These are phyloP conservation scores for Xylaria sp. DNA, from an alignment of 2,329 filamentous ascomycete genomes.

Conservation along the genomic window DNA sequence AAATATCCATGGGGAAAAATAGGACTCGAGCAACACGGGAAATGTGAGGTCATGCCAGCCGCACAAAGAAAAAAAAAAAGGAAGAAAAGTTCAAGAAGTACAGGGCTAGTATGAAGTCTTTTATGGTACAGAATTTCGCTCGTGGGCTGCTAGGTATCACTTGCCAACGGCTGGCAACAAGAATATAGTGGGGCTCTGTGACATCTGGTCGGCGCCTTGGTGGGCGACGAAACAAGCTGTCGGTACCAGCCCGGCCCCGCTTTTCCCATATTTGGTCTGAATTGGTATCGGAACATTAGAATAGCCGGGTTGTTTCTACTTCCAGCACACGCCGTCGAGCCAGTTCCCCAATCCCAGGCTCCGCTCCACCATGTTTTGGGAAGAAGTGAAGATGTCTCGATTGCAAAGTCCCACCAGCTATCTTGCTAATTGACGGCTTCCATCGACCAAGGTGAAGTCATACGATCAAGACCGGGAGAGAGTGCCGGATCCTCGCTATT, in stretches of 20 bases:
- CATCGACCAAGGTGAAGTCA: neutral
- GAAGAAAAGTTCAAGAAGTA: constrained; percentile 16
- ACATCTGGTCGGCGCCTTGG: neutral
- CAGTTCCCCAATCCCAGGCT: too few species aligned
- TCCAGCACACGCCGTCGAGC: too few species aligned
- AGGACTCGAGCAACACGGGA: constrained; percentile 81
- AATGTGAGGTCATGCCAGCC: constrained; percentile 74
- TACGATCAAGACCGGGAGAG: neutral
- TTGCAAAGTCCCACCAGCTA: neutral
- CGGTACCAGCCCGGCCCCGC: neutral
- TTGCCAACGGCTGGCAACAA: neutral
- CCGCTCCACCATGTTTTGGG: neutral
- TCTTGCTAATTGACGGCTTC: neutral
- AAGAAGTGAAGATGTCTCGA: too few species aligned
- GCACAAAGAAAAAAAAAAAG: constrained; percentile 69
- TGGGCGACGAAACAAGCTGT: neutral
- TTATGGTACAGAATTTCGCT: constrained; percentile 12
- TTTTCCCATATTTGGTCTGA: neutral
- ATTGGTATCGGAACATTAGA: constrained; percentile 18
- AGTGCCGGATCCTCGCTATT: neutral
- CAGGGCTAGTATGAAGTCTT: neutral
- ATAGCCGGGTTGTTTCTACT: constrained; percentile 9
- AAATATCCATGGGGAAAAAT: constrained; percentile 52
- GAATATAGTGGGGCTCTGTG: too few species aligned
- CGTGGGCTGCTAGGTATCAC: neutral